phyloP scores from a whole-genome alignment of 805 yeast species.

The Spathaspora gorwiae region DNA sequence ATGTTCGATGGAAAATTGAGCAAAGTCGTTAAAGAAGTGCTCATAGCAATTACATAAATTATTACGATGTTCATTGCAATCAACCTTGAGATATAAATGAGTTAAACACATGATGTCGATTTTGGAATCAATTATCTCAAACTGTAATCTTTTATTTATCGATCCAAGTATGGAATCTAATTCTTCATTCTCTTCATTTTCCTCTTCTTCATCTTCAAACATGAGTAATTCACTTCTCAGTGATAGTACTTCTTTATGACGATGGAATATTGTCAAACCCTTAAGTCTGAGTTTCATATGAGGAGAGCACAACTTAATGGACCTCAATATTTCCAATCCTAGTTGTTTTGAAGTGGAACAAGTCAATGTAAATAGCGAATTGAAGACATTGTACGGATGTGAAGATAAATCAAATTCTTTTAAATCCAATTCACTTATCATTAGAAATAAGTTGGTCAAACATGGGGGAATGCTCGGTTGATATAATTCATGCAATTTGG shows the following conservation, averaged over 20 bases:
- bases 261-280: conserved; percentile 28
- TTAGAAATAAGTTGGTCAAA: conserved; percentile 27
- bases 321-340: conserved; percentile 24
- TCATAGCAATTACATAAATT: conserved; percentile 24
- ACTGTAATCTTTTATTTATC: conserved; percentile 17
- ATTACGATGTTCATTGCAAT: conserved; percentile 24
- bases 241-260: conserved; percentile 20
- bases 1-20: conserved; percentile 15
- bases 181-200: conserved; percentile 1
- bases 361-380: conserved; percentile 24
- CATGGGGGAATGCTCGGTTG: conserved; percentile 22
- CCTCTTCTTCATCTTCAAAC: background rate
- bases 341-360: conserved; percentile 29
- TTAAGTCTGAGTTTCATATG: conserved; percentile 21
- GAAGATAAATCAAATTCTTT: conserved; percentile 12
- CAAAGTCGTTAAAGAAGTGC: conserved; percentile 23
- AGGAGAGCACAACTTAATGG: conserved; percentile 16
- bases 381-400: conserved; percentile 17
- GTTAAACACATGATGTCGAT: conserved; percentile 19
- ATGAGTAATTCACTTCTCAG: background rate
- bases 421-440: conserved; percentile 28
- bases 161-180: conserved; percentile 8
- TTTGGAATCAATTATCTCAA: conserved; percentile 17
- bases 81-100: conserved; percentile 24
- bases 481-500: conserved; percentile 18